Evolutionary conservation across 1,284 basidiomycete genomes (phyloP).

Genomic region (Phellopilus nigrolimitatus): DNA sequence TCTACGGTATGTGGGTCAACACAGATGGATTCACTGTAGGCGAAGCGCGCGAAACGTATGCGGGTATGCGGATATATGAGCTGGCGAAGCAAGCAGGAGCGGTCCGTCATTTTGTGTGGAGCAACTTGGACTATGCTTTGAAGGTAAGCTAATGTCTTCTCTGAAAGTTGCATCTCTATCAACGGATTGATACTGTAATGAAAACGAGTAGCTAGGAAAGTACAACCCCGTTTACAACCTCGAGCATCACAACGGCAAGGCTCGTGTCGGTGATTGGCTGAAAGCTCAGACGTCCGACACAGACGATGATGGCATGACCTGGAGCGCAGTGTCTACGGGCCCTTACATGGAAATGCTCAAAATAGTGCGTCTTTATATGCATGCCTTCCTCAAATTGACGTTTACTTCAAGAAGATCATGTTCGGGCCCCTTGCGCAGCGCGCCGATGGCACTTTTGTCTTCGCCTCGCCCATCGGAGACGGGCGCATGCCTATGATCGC

Average conservation of each 20-base stretch:
- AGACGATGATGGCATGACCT: constrained; percentile 34
- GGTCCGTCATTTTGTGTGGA: constrained; percentile 44
- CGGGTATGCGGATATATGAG: constrained; percentile 44
- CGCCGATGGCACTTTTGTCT: constrained; percentile 41
- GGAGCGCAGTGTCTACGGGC: constrained; percentile 39
- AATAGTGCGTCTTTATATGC: constrained; percentile 26
- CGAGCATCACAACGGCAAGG: constrained; percentile 43
- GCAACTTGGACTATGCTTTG: constrained; percentile 39
- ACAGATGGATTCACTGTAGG: constrained; percentile 44
- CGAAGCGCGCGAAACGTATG: constrained; percentile 39
- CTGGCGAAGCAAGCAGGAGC: constrained; percentile 36
- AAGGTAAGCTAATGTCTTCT: constrained; percentile 32
- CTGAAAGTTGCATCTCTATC: not conserved
- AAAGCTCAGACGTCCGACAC: constrained; percentile 37
- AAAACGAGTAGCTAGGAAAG: constrained; percentile 24
- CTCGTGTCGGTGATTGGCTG: constrained; percentile 40
- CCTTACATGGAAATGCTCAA: constrained; percentile 44
- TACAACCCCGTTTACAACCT: constrained; percentile 29
- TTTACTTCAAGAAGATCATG: not conserved
- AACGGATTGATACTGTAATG: not conserved
- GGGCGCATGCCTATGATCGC: constrained; percentile 42
- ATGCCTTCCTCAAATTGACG: not conserved
- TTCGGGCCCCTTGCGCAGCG: constrained; percentile 35
- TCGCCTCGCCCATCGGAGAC: constrained; percentile 35
- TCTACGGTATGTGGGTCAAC: constrained; percentile 43